Evolutionary conservation across 805 yeast genomes (phyloP).

Genomic region (Candida adriatica): DNA sequence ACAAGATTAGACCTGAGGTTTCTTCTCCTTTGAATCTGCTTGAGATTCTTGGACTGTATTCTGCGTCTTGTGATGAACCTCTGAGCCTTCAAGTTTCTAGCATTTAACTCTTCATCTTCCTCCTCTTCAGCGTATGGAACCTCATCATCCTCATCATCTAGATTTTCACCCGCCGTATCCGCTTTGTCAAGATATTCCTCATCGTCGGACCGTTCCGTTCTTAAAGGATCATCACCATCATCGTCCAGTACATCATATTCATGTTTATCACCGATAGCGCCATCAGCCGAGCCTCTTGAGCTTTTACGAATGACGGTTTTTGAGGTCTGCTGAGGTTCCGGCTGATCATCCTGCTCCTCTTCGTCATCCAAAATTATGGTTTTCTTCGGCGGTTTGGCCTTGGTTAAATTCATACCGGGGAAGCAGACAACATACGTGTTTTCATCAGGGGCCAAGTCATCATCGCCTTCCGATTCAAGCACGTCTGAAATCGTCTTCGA

Average conservation of each 20-base stretch:
- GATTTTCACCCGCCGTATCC: background rate
- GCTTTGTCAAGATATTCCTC: background rate
- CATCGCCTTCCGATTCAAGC: conserved; percentile 18
- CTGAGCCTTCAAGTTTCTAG: conserved; percentile 14
- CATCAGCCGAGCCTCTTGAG: background rate
- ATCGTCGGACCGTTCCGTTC: too few relatives aligned
- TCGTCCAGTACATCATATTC: too few relatives aligned
- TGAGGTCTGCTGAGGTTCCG: too few relatives aligned
- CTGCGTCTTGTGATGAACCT: conserved; percentile 16
- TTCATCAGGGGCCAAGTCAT: conserved; percentile 12
- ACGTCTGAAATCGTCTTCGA: conserved; percentile 47
- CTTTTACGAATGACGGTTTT: too few relatives aligned
- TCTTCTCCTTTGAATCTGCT: conserved; percentile 19
- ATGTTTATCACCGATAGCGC: background rate
- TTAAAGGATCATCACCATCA: too few relatives aligned
- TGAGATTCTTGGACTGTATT: conserved; percentile 18
- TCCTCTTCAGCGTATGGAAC: conserved; percentile 1
- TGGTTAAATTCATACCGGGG: conserved; percentile 29
- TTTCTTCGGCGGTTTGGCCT: conserved; percentile 18
- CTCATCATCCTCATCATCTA: background rate
- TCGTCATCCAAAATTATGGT: conserved; percentile 16
- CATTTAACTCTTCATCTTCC: conserved; percentile 20
- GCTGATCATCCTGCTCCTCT: conserved; percentile 18
- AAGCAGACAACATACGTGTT: conserved; percentile 25
- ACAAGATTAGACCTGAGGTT: conserved; percentile 11